Conservation (phyloP, 352 stramenopile species). For the Phytophthora ohioensis region DNA sequence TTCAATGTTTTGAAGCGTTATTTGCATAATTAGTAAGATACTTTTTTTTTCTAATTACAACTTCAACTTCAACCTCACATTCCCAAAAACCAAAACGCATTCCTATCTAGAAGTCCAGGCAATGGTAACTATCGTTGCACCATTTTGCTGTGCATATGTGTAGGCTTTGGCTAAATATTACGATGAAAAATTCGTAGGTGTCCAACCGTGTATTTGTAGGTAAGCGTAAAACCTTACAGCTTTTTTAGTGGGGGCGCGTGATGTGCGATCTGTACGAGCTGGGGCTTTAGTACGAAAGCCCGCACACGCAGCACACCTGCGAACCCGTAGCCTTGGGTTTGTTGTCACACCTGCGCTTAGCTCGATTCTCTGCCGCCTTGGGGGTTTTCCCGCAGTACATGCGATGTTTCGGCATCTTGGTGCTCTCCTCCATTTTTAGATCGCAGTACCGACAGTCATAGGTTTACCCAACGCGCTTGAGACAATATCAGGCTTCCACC, state of each 20-base stretch:
- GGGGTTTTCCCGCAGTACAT: not conserved
- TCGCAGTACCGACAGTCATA: not conserved
- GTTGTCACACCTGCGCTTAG: not conserved
- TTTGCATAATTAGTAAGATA: too few species aligned
- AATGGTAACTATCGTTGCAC: too few species aligned
- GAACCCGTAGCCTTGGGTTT: not conserved
- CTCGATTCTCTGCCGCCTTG: not conserved
- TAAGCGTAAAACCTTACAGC: not conserved
- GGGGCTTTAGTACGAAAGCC: not conserved
- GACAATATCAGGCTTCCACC: not conserved
- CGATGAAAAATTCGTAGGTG: not conserved
- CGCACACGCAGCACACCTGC: not conserved
- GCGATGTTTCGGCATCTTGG: not conserved
- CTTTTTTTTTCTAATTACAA: not conserved
- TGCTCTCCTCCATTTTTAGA: not conserved
- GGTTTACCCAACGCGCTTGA: not conserved
- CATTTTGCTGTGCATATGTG: too few species aligned
- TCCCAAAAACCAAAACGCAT: not conserved
- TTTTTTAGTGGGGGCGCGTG: not conserved
- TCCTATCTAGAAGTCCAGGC: not conserved
- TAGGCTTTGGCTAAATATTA: not conserved
- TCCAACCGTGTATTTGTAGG: not conserved
- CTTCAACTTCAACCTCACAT: not conserved
- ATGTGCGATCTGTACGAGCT: not conserved
- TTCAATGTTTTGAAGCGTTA: too few species aligned